Base-by-base conservation (phyloP, 2,329 filamentous ascomycete species). In the Fusarium chuoi region DNA sequence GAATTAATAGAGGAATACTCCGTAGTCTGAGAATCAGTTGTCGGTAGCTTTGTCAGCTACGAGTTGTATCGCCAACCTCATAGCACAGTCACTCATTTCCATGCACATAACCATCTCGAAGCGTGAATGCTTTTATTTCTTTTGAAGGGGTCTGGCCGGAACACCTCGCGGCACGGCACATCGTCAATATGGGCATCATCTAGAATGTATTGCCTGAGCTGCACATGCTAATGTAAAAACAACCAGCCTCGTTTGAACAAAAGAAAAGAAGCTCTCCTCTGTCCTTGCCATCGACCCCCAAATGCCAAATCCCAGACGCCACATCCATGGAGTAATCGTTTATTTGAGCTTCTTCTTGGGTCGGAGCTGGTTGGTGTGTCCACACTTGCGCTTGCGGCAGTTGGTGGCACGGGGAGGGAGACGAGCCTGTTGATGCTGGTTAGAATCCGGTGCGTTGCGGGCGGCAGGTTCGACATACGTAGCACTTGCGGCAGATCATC, bases 401-500 rank as follows among this genome's bases (percentile, higher is more conserved):
- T 99, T 99, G 91, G 96, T 98, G 83, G 96, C 96, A 92, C 96
- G 94, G 80, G 96, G 96, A 79, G 96, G 96, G 77, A 98, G 95
- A 86, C 96, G 95, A 75, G 90, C 90, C 88, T 90, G 68, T 52
- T 15, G 6, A 35, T 30, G n/a, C 24, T n/a, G 33, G 69, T 52
- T 41, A 45, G 68, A 49, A 24, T 56, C 45, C 20, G 38, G 14
- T 48, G 49, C 17, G 51, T 28, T 26, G 26, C n/a, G 52, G 15
- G 64, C 30, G 20, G 15, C 38, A 42, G 26, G 36, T 15, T 61
- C 17, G 46, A 92, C 93, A 81, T 92, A 96, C 94, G 88, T 98
- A 98, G 93, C 96, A 99, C 94, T 99, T 98, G 91, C 96, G 96
- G 94, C 96, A 98, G 88, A 98, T 98, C 93, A 96, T 96, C 93